These are phyloP conservation scores for Penicillium sp. DNA, from an alignment of 2,329 filamentous ascomycete species.

Conservation along the genomic window DNA sequence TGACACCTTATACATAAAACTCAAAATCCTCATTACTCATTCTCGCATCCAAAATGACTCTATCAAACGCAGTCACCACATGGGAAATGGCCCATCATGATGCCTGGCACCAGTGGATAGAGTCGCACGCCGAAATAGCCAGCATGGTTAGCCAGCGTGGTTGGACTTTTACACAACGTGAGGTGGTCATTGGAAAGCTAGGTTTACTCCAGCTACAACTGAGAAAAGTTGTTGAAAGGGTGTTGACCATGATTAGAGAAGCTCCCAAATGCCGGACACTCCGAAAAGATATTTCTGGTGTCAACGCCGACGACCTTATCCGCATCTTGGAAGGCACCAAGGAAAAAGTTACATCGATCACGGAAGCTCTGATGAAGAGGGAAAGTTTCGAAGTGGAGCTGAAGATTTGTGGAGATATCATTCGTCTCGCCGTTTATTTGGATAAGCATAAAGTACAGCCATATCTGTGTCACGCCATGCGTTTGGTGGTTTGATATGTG, in stretches of 20 bases:
- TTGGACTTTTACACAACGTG: neutral
- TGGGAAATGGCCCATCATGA: neutral
- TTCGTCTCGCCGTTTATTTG: too few species aligned
- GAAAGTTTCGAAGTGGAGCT: too few species aligned
- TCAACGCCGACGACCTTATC: too few species aligned
- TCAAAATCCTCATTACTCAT: neutral
- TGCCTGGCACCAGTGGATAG: neutral
- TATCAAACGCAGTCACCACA: neutral
- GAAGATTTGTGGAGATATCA: too few species aligned
- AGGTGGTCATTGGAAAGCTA: neutral
- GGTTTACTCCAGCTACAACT: neutral
- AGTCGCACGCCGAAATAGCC: rapidly evolving
- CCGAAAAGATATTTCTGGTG: neutral
- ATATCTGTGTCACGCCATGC: too few species aligned
- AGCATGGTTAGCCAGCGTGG: neutral
- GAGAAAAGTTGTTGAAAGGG: neutral
- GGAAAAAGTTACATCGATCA: too few species aligned
- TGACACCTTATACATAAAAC: neutral
- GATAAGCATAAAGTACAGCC: too few species aligned
- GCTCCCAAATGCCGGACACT: neutral
- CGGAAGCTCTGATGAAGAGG: too few species aligned
- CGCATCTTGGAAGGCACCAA: too few species aligned
- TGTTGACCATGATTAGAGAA: neutral
- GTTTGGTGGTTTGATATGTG: too few species aligned
- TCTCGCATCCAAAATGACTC: neutral